Conservation (phyloP, 192 early-diverging fungal genomes). For the Coemansia sp. region DNA sequence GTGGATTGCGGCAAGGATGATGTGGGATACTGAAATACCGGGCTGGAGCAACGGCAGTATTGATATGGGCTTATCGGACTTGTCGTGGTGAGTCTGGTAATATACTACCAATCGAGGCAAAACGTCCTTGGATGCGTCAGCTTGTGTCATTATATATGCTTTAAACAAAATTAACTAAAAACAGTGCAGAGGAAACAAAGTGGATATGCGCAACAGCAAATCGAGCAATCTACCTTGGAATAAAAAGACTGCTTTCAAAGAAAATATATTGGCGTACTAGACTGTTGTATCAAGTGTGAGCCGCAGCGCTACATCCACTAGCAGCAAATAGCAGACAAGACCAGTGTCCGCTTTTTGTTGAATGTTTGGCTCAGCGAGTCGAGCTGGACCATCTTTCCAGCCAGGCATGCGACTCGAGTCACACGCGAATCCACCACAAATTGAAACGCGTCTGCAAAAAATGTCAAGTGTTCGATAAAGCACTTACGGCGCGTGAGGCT, state of each 20-base stretch:
- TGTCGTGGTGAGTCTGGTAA: slow-evolving; percentile 14
- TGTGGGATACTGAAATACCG: slow-evolving; percentile 11
- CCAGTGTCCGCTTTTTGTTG: neutral
- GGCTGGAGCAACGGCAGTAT: slow-evolving; percentile 13
- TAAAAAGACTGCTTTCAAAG: too few relatives aligned
- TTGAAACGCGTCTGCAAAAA: neutral
- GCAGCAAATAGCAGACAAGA: neutral
- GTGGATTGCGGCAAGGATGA: slow-evolving; percentile 15
- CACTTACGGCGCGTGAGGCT: neutral
- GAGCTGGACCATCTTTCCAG: neutral
- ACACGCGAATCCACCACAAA: slow-evolving; percentile 1
- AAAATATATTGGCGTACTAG: neutral
- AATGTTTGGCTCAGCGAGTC: neutral
- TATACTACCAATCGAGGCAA: slow-evolving; percentile 13
- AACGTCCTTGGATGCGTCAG: neutral
- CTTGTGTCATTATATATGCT: neutral
- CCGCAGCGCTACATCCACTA: neutral
- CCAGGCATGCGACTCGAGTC: slow-evolving; percentile 3
- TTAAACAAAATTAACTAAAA: neutral
- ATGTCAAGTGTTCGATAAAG: neutral
- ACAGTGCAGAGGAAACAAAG: neutral
- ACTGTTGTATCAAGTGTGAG: neutral
- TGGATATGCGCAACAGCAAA: too few relatives aligned
- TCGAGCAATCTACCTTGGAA: too few relatives aligned
- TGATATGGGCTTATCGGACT: slow-evolving; percentile 8